These are phyloP conservation scores for Peltaster fructicola DNA, from an alignment of 2,329 filamentous ascomycete species.

Conservation along the genomic window DNA sequence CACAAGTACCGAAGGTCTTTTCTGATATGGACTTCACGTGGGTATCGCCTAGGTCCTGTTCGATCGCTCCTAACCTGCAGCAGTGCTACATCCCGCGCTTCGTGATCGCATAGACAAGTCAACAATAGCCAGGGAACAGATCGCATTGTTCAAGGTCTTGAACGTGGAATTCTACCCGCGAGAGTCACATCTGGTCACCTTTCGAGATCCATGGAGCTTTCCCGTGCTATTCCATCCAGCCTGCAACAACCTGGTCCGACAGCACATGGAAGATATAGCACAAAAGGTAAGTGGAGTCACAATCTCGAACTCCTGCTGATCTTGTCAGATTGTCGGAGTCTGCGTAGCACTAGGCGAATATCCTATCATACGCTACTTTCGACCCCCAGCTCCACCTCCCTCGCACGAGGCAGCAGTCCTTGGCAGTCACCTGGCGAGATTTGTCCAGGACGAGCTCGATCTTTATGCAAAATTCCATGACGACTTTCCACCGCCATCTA, in stretches of 20 bases:
- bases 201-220: constrained; percentile 91
- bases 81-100: constrained; percentile 50
- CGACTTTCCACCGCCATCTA: constrained; percentile 65
- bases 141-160: constrained; percentile 65
- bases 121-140: constrained; percentile 49
- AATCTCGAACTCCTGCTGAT: constrained; percentile 3
- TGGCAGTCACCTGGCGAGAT: constrained; percentile 72
- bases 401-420: constrained; percentile 77
- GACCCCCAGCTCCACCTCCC: constrained; percentile 45
- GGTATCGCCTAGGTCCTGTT: constrained; percentile 13
- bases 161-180: constrained; percentile 79
- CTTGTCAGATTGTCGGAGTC: constrained; percentile 56
- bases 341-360: constrained; percentile 90
- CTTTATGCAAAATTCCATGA: constrained; percentile 69
- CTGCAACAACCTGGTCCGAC: constrained; percentile 67
- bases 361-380: constrained; percentile 81
- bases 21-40: constrained; percentile 67
- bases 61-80: constrained; percentile 8
- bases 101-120: constrained; percentile 60
- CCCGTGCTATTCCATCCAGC: constrained; percentile 77
- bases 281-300: constrained; percentile 48
- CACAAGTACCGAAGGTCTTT: constrained; percentile 62
- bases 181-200: constrained; percentile 81
- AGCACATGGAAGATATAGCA: constrained; percentile 68
- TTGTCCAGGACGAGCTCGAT: constrained; percentile 83